Percentiles rank a stretch among this genome's conserved stretches.
These are phyloP conservation scores for Anacardium occidentale DNA, from an alignment of 345 rosid species.

Conservation along the genomic window DNA sequence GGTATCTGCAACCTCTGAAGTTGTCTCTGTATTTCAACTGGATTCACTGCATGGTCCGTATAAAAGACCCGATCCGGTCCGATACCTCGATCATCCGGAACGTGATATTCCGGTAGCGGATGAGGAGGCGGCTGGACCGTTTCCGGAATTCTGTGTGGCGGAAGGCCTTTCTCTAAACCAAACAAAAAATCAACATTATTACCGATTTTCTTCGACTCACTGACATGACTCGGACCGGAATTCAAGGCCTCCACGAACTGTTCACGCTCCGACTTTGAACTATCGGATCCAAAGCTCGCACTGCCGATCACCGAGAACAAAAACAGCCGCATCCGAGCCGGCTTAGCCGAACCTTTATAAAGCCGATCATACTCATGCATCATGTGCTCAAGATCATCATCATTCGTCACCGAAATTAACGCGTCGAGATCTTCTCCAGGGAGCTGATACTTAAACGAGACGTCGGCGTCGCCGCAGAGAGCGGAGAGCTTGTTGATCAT, in stretches of 20 bases:
- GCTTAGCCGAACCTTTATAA: slow-evolving; percentile 60
- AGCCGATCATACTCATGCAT: slow-evolving; percentile 93
- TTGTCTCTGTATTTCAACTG: slow-evolving; percentile 58
- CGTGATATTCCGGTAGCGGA: slow-evolving; percentile 24
- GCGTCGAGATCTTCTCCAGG: slow-evolving; percentile 97
- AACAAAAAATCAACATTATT: slow-evolving; percentile 71
- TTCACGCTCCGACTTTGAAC: slow-evolving; percentile 66
- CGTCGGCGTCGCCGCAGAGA: slow-evolving; percentile 47
- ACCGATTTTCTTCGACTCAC: slow-evolving; percentile 29
- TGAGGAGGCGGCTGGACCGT: slow-evolving; percentile 25
- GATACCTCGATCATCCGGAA: slow-evolving; percentile 30
- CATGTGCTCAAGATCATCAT: slow-evolving; percentile 92
- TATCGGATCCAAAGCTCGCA: slow-evolving; percentile 51
- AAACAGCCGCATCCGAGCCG: slow-evolving; percentile 85
- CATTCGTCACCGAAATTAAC: slow-evolving; percentile 86
- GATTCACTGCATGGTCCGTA: slow-evolving; percentile 45
- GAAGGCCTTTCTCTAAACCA: slow-evolving; percentile 61
- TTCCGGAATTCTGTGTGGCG: slow-evolving; percentile 33
- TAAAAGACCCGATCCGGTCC: slow-evolving; percentile 41
- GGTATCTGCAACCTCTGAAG: slow-evolving; percentile 78
- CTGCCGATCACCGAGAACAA: slow-evolving; percentile 50
- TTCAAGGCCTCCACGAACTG: slow-evolving; percentile 70
- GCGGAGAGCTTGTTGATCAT: slow-evolving; percentile 61
- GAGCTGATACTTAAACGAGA: slow-evolving; percentile 86
- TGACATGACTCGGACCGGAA: slow-evolving; percentile 44